Evolutionary conservation across 495 filamentous ascomycete genomes (phyloP).

Genomic region (Neurospora africana): DNA sequence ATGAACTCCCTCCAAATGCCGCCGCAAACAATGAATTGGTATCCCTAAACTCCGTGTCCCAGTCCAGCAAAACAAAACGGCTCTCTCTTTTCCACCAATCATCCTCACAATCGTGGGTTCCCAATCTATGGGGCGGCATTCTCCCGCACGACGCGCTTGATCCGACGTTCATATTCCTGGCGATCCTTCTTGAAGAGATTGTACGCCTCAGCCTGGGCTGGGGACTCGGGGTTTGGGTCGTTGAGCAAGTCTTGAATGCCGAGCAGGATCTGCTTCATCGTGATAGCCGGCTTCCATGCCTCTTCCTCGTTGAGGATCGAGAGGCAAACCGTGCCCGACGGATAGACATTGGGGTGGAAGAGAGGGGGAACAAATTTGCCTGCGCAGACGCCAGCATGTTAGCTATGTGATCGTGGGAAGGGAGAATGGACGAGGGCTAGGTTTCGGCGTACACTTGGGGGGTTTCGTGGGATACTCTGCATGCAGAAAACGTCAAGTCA

Average conservation of each 20-base stretch:
- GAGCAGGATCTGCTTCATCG: constrained; percentile 91
- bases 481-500: constrained; percentile 11
- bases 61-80: constrained; percentile 1
- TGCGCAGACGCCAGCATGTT: constrained; percentile 28
- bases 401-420: constrained; percentile 10
- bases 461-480: constrained; percentile 98
- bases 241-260: constrained; percentile 93
- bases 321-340: constrained; percentile 93
- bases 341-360: constrained; percentile 98
- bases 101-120: background rate
- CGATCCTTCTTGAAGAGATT: constrained; percentile 92
- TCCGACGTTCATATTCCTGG: constrained; percentile 74
- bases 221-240: constrained; percentile 94
- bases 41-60: constrained; percentile 6
- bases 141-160: constrained; percentile 76
- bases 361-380: constrained; percentile 95
- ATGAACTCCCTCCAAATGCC: background rate
- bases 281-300: constrained; percentile 96
- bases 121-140: constrained; percentile 50
- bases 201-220: constrained; percentile 94
- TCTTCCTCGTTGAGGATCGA: constrained; percentile 98
- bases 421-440: background rate
- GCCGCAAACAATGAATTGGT: constrained; percentile 1
- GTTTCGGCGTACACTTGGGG: constrained; percentile 70
- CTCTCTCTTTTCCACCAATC: constrained; percentile 5